Evolutionary conservation across 345 rosid genomes (phyloP).

Genomic region (Bruguiera parviflora): DNA sequence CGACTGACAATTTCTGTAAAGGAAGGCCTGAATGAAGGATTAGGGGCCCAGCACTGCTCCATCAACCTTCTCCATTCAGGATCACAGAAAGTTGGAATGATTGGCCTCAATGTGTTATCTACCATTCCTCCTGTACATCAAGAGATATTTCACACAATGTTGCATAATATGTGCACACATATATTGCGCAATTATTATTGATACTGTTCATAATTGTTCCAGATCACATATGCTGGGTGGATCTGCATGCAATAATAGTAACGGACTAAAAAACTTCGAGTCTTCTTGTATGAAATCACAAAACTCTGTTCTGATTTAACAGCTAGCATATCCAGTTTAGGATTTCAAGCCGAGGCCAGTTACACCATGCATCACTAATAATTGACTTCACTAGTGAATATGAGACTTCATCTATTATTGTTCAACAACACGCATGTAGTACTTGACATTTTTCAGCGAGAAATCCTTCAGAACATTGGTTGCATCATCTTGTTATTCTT

Average conservation of each 20-base stretch:
- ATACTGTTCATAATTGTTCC: neutral
- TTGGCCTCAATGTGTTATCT: slow-evolving; percentile 69
- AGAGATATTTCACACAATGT: neutral
- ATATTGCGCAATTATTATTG: neutral
- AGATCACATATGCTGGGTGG: neutral
- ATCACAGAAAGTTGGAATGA: slow-evolving; percentile 62
- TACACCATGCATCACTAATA: neutral
- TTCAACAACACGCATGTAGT: neutral
- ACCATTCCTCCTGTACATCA: slow-evolving; percentile 65
- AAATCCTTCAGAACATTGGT: no score
- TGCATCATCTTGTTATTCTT: no score
- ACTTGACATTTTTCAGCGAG: neutral
- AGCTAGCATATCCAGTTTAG: no score
- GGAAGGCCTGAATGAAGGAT: slow-evolving; percentile 64
- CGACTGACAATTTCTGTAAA: slow-evolving; percentile 70
- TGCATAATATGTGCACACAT: neutral
- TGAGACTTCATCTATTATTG: no score
- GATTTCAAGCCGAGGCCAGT: no score
- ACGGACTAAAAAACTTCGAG: no score
- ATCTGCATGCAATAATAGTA: neutral
- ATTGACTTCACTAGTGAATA: neutral
- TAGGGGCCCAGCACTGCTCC: slow-evolving; percentile 85
- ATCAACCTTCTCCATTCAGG: slow-evolving; percentile 65
- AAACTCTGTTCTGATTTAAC: no score
- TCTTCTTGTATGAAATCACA: no score